Base-by-base conservation (phyloP, 345 rosid species). In the Acer campestre region DNA sequence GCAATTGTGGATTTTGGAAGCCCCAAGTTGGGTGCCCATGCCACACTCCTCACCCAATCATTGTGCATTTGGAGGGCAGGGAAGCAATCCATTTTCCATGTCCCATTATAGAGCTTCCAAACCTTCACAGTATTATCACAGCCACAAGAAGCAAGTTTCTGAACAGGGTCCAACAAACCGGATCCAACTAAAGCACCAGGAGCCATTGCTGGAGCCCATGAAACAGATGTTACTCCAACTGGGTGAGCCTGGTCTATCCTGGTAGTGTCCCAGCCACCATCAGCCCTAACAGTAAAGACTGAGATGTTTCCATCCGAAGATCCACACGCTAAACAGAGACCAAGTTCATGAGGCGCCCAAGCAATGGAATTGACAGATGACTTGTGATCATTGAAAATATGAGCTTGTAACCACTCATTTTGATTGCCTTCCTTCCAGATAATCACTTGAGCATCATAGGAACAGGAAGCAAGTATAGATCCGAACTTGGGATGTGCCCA, bases 11-110 rank as follows among this genome's bases (percentile, higher is more conserved):
- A 72, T 72, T 72, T 72, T 29, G 75, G 75, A 72, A 72, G 75
- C 17, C 75, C 75, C 75, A 72, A 40, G 75, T 72, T 72, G 64
- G 75, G 75, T 35, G 75, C 75, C 75, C 75, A 72, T 18, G 75
- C 75, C 44, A 72, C 75, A 22, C 61, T 29, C 75, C 75, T 72
- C 29, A 72, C 75, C 75, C 75, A 72, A 58, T 72, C 73, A 46
- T 20, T 46, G 73, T 70, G 73, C 73, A 22, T 70, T 10, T 46
- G 73, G 55, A 70, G 73, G 8, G 75, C 75, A 35, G 75, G 75
- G 67, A 72, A 72, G 66, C 75, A 72, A 61, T 72, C 75, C 65
- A 72, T 56, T 48, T 72, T 72, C 75, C 75, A 72, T 0, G 14
- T 40, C 22, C 51, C 75, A 58, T 72, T 59, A 42, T 61, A 42